Conservation (phyloP, 1,284 basidiomycete genomes). For the Neonothopanus nambi region DNA sequence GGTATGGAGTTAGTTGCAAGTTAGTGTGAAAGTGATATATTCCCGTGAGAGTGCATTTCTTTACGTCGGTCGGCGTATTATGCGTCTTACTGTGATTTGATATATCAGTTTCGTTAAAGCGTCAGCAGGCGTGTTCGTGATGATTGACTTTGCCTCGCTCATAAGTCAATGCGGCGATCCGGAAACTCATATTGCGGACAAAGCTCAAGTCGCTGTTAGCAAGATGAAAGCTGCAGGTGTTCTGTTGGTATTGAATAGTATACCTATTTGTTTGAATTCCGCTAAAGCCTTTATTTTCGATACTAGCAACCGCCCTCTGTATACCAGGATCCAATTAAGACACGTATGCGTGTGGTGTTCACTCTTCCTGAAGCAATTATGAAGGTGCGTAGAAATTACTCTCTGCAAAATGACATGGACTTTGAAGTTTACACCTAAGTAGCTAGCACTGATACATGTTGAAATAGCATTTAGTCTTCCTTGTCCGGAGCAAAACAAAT, state of each 20-base stretch:
- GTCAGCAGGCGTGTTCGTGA: constrained; percentile 11
- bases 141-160: constrained; percentile 12
- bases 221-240: constrained; percentile 6
- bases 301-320: not conserved
- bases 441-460: constrained; percentile 10
- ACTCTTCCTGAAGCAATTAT: constrained; percentile 9
- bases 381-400: constrained; percentile 8
- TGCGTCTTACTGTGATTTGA: not conserved
- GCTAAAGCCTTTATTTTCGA: not conserved
- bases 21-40: constrained; percentile 18
- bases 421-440: not conserved
- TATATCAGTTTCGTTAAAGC: constrained; percentile 8
- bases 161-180: not conserved
- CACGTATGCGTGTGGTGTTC: constrained; percentile 12
- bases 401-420: not conserved
- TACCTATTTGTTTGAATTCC: not conserved
- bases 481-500: not conserved
- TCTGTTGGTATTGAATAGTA: not conserved
- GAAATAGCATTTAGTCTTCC: constrained; percentile 9
- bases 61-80: too few species aligned
- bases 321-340: constrained; percentile 4
- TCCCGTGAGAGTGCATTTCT: constrained; percentile 9
- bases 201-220: not conserved
- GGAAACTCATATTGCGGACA: not conserved
- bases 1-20: constrained; percentile 15